Percentiles rank a stretch among this genome's conserved stretches.
Conservation (phyloP, 345 rosid species). For the Populus deltoides region DNA sequence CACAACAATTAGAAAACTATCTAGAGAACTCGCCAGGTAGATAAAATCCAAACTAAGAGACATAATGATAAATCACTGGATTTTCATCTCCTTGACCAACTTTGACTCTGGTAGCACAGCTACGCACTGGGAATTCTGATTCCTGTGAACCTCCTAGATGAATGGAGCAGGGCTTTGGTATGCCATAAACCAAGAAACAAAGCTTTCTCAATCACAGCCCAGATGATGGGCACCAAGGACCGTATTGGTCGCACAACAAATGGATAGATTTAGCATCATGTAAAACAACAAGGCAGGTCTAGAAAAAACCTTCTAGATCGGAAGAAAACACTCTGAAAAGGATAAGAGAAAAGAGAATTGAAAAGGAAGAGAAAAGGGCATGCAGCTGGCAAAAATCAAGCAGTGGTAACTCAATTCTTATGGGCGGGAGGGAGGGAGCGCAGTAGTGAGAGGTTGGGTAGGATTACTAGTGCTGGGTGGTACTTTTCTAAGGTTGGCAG, state of each 20-base stretch:
- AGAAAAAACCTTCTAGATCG: not conserved
- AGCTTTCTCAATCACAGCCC: not conserved
- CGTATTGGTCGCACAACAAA: too few relatives aligned
- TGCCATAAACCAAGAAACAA: not conserved
- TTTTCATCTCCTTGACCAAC: not conserved
- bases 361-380: not conserved
- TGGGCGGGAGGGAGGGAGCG: not conserved
- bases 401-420: not conserved
- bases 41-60: not conserved
- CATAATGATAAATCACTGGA: not conserved
- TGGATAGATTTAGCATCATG: not conserved
- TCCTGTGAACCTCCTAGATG: not conserved
- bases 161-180: not conserved
- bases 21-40: not conserved
- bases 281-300: not conserved
- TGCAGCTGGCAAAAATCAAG: not conserved
- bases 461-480: not conserved
- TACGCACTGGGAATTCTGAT: not conserved
- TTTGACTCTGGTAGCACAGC: not conserved
- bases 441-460: not conserved
- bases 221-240: not conserved
- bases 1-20: not conserved
- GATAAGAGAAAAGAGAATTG: not conserved
- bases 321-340: not conserved
- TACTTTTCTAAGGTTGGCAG: constrained; percentile 3